phyloP scores from a whole-genome alignment of 2,329 filamentous ascomycete species.

The Colletotrichum sp. region DNA sequence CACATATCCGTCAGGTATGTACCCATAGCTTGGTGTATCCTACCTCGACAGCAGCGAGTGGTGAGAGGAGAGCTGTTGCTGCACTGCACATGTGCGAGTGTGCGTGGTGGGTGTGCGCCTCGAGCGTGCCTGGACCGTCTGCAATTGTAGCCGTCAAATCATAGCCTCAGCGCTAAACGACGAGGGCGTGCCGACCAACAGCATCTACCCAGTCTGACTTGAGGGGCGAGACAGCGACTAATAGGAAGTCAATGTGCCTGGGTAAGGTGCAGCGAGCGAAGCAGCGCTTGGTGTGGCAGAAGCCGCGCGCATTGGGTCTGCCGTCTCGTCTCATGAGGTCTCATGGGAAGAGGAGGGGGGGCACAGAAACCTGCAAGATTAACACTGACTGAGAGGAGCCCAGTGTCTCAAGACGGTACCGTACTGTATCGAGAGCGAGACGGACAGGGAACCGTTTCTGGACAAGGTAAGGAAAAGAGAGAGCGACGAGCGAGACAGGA shows the following conservation, averaged over 20 bases:
- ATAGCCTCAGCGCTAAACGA: conserved; percentile 5
- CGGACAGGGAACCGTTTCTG: background rate
- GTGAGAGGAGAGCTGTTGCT: background rate
- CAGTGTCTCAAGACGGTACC: background rate
- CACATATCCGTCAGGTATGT: background rate
- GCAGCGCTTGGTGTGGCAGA: background rate
- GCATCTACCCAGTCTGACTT: background rate
- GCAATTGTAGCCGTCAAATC: conserved; percentile 4
- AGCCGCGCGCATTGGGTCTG: conserved; percentile 10
- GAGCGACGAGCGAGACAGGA: background rate
- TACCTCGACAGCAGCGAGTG: background rate
- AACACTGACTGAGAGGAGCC: background rate
- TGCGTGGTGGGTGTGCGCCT: background rate
- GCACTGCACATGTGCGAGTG: background rate
- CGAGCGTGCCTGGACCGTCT: conserved; percentile 2
- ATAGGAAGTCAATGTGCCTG: background rate
- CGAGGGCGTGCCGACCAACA: conserved; percentile 5
- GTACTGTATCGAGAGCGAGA: background rate
- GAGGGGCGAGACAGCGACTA: background rate
- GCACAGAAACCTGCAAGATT: background rate
- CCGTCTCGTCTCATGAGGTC: conserved; percentile 7
- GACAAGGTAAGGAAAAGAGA: background rate
- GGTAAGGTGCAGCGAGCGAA: background rate
- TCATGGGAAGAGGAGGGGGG: background rate
- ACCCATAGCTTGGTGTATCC: background rate